These are phyloP conservation scores for Pholiota adiposa DNA, from an alignment of 1,284 basidiomycete species.

Conservation along the genomic window DNA sequence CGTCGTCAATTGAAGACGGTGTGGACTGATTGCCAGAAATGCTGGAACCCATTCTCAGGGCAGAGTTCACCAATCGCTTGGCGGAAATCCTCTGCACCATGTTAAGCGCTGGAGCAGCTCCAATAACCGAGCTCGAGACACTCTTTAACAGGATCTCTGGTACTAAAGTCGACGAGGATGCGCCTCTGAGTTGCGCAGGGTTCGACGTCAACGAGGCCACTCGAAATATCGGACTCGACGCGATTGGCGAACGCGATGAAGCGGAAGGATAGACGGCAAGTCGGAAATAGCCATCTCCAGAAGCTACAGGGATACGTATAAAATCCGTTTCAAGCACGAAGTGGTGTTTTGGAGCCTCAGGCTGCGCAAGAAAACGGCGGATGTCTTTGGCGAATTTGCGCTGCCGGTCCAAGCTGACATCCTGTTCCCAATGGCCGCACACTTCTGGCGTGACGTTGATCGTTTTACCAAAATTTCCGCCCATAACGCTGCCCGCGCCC, in stretches of 20 bases:
- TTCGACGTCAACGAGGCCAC: neutral
- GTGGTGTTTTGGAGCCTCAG: neutral
- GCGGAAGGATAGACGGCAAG: neutral
- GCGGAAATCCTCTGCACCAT: too few species aligned
- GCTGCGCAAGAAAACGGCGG: neutral
- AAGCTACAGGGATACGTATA: neutral
- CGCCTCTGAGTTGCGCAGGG: neutral
- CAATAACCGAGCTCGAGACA: neutral
- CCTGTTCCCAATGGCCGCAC: neutral
- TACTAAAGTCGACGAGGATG: neutral
- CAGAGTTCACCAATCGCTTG: too few species aligned
- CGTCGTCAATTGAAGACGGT: too few species aligned
- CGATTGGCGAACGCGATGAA: neutral
- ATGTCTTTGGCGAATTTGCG: neutral
- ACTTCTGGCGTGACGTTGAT: neutral
- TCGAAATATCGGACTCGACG: constrained; percentile 1
- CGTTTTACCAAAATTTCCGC: neutral
- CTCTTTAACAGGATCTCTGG: neutral
- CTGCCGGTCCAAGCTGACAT: neutral
- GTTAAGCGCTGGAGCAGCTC: too few species aligned
- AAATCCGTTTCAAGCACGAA: neutral
- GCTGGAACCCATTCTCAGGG: too few species aligned
- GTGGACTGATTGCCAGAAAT: too few species aligned
- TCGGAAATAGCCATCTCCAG: neutral
- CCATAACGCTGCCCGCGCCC: neutral